Evolutionary conservation across 2,329 filamentous ascomycete genomes (phyloP).

Genomic region (Fusarium chlamydosporum): DNA sequence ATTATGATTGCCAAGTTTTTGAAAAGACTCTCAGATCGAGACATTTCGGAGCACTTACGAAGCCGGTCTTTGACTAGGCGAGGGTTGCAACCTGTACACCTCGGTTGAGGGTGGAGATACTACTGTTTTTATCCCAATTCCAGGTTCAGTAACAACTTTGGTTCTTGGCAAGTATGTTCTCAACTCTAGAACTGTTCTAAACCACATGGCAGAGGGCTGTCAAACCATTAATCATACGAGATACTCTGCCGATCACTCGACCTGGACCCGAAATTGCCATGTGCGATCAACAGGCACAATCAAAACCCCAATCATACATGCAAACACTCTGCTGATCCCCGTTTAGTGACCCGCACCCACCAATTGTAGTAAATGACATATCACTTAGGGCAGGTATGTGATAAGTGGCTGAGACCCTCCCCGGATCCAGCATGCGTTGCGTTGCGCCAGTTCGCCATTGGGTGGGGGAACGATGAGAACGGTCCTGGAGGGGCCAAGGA

Average conservation of each 20-base stretch:
- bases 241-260: background rate
- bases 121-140: background rate
- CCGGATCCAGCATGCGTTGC: background rate
- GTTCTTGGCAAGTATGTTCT: background rate
- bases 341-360: background rate
- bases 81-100: background rate
- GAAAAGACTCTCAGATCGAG: background rate
- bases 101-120: too few relatives aligned
- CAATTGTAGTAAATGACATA: background rate
- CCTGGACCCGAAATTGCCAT: background rate
- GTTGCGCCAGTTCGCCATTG: background rate
- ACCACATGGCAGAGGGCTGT: constrained; percentile 9
- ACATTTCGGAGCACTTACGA: background rate
- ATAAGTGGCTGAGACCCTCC: constrained; percentile 8
- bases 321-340: constrained; percentile 11
- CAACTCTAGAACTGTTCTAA: constrained; percentile 10
- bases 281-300: background rate
- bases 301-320: background rate
- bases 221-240: constrained; percentile 13
- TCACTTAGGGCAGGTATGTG: constrained; percentile 14
- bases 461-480: constrained; percentile 6
- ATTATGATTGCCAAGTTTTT: background rate
- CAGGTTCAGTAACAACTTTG: too few relatives aligned
- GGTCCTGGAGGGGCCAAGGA: background rate
- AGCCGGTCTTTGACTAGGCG: background rate